Evolutionary conservation across 768 basidiomycete species (phyloP).

Genomic region (Austroboletus eburneus): DNA sequence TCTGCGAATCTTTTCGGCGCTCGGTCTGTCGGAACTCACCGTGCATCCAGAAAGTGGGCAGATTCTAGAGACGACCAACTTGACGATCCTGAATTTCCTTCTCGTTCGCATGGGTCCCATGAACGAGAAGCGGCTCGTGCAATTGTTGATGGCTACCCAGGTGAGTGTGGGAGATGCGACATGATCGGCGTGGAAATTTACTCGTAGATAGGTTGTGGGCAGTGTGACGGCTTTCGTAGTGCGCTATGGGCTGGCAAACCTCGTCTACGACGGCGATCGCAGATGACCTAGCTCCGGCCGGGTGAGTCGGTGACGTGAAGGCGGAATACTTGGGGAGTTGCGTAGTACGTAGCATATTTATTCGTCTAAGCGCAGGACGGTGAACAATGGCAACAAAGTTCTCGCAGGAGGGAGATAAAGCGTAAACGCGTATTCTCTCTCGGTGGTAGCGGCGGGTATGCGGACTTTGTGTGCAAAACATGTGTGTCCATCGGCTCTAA

Average conservation of each 20-base stretch:
- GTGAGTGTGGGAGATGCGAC: conserved; percentile 32
- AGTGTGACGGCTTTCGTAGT: conserved; percentile 81
- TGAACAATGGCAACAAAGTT: conserved; percentile 1
- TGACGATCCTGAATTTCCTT: conserved; percentile 88
- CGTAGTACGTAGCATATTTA: too few relatives aligned
- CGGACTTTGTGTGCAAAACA: conserved; percentile 10
- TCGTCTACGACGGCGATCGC: conserved; percentile 91
- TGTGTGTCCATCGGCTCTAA: too few relatives aligned
- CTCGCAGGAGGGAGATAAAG: conserved; percentile 16
- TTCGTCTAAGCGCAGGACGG: too few relatives aligned
- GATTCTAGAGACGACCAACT: conserved; percentile 75
- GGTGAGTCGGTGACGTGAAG: too few relatives aligned
- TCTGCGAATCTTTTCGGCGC: conserved; percentile 53
- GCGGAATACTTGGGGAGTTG: too few relatives aligned
- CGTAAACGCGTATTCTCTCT: conserved; percentile 17
- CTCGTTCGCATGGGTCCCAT: conserved; percentile 79
- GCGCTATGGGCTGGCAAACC: conserved; percentile 83
- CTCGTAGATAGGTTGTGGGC: conserved; percentile 51
- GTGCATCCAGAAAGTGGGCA: conserved; percentile 48
- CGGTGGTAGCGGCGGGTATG: not conserved
- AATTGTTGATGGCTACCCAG: conserved; percentile 71
- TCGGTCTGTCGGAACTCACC: conserved; percentile 68
- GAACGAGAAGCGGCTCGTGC: conserved; percentile 76
- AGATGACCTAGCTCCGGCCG: conserved; percentile 39
- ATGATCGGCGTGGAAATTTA: conserved; percentile 4